Evolutionary conservation across 176 grass and related monocot genomes (phyloP), one percentile per base, ranked within the genome.

Genomic region (Carex cristatella): DNA sequence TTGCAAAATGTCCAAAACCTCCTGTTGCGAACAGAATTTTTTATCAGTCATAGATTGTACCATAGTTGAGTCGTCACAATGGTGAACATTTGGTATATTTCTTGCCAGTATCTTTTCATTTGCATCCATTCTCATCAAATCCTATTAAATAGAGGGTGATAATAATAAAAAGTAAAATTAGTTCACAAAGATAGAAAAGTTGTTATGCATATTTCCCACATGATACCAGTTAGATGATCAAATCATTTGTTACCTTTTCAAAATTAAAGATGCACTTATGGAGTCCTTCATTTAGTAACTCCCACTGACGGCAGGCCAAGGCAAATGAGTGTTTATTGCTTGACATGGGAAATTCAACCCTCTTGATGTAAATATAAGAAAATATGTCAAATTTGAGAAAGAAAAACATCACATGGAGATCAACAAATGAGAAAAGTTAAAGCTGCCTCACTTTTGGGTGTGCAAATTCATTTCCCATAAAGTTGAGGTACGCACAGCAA

Each of bases 401-500:
- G 32, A 57, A 72, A 89, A 84, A 31, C 19, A 86, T 67, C 51
- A 72, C 51, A 77, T 5, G 60, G 66, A 69, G 38, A 56, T 77
- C 10, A 46, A n/a, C 49, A 69, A 81, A 73, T 28, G 79, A 53
- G 80, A 61, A 35, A 85, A 56, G 62, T 73, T 81, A 32, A 55
- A 79, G 51, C 71, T 61, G 66, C 51, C 85, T 92, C 70, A 97
- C 94, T 63, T 98, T 85, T 33, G 95, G 95, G 88, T 98, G 95
- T 88, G 89, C 95, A 86, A 93, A 98, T 84, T 98, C 95, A 94
- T 98, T 98, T 69, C 95, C 95, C 86, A 98, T 93, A 90, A 98
- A 98, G 86, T 93, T 98, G 33, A 98, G 89, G 86, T 93, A 94
- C 68, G 89, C 95, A 32, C 87, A 84, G 71, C 92, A 89, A 40